Percentiles rank a stretch among this genome's conserved stretches.
These are phyloP conservation scores for Rhodotorula sp. DNA, from an alignment of 1,284 basidiomycete genomes.

Conservation along the genomic window DNA sequence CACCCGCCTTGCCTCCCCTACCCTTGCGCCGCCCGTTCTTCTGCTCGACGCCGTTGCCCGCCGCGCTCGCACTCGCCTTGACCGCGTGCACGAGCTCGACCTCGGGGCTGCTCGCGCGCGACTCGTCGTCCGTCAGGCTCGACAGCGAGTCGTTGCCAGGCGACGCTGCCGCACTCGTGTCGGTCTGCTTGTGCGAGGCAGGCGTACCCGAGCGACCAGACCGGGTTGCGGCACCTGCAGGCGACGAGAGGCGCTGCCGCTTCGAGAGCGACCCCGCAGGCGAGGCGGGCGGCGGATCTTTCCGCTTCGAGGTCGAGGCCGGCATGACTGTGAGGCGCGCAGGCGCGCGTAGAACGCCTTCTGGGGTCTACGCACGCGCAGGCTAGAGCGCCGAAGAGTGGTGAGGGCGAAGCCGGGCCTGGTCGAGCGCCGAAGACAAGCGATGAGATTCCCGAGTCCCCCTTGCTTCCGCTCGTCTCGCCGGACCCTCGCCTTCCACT, in stretches of 20 bases:
- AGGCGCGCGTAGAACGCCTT: background rate
- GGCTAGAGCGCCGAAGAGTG: too few relatives aligned
- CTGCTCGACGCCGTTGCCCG: background rate
- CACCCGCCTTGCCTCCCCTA: background rate
- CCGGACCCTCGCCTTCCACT: too few relatives aligned
- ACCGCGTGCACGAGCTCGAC: constrained; percentile 16
- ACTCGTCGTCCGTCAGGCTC: constrained; percentile 17
- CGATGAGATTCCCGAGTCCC: too few relatives aligned
- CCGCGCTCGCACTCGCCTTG: background rate
- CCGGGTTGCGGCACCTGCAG: background rate
- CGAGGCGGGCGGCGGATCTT: background rate
- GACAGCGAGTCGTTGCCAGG: constrained; percentile 25
- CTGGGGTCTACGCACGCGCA: too few relatives aligned
- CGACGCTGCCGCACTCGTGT: background rate
- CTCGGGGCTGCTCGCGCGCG: constrained; percentile 17
- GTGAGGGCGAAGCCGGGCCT: too few relatives aligned
- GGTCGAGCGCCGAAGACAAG: too few relatives aligned
- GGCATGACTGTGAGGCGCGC: background rate
- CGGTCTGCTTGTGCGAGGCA: background rate
- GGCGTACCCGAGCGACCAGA: background rate
- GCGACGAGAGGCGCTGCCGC: constrained; percentile 7
- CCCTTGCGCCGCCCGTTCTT: background rate
- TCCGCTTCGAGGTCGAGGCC: background rate
- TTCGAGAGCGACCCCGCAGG: background rate
- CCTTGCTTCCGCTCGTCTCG: too few relatives aligned